Percentiles rank a stretch among this genome's conserved stretches.
These are phyloP conservation scores for Rugonectria rugulosa DNA, from an alignment of 2,329 filamentous ascomycete species.

Conservation along the genomic window DNA sequence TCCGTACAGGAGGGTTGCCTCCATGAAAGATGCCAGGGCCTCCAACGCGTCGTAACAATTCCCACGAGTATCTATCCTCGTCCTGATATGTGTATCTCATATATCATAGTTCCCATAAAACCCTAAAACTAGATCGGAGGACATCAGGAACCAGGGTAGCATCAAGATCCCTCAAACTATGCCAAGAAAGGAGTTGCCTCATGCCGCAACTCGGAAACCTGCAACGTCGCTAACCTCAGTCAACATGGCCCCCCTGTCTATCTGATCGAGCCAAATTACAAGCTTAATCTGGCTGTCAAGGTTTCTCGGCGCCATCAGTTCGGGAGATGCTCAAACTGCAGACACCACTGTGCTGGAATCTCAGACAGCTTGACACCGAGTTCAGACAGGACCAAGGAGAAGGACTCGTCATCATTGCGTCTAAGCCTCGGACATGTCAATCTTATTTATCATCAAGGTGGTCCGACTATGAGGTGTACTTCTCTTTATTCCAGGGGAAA, in stretches of 20 bases:
- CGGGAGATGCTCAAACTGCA: slow-evolving; percentile 10
- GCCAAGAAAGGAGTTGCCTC: slow-evolving; percentile 4
- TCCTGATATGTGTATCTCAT: too few relatives aligned
- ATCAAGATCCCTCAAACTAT: neutral
- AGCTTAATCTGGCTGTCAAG: neutral
- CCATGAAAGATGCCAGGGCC: too few relatives aligned
- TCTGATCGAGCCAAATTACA: neutral
- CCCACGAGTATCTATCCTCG: too few relatives aligned
- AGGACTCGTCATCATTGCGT: slow-evolving; percentile 11
- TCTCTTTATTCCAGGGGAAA: too few relatives aligned
- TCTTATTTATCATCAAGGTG: slow-evolving; percentile 1
- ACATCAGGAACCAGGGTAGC: neutral
- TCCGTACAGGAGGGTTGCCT: too few relatives aligned
- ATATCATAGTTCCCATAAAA: too few relatives aligned
- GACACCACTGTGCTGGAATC: neutral
- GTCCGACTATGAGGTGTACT: too few relatives aligned
- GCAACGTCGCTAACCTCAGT: slow-evolving; percentile 2
- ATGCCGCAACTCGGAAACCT: slow-evolving; percentile 15
- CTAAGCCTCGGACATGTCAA: neutral
- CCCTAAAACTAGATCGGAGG: too few relatives aligned
- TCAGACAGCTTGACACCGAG: slow-evolving; percentile 13
- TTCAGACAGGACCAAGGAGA: slow-evolving; percentile 8
- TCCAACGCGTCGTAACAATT: too few relatives aligned
- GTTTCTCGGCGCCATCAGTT: neutral
- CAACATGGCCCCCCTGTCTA: neutral